Evolutionary conservation across 208 protist genomes (phyloP).

Genomic region (Acanthamoeba royreba): DNA sequence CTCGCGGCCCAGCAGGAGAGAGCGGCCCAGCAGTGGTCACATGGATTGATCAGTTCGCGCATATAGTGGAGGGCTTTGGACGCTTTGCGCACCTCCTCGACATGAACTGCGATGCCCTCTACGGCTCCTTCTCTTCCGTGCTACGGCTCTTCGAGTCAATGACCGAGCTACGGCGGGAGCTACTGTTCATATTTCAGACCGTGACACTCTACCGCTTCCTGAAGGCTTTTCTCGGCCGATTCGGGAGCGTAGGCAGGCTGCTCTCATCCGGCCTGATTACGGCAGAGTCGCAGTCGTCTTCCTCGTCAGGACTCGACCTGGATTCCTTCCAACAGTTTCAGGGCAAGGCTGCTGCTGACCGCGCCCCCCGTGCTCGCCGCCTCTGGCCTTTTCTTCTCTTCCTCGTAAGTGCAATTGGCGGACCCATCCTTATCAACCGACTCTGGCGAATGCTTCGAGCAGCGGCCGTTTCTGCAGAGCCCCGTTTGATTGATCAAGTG

Average conservation of each 20-base stretch:
- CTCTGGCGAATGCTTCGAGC: neutral
- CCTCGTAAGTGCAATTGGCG: slow-evolving; percentile 35
- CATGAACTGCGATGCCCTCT: slow-evolving; percentile 65
- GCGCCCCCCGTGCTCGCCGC: neutral
- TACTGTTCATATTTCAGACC: slow-evolving; percentile 54
- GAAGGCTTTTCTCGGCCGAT: slow-evolving; percentile 13
- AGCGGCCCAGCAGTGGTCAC: neutral
- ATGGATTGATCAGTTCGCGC: slow-evolving; percentile 52
- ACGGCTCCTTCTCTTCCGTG: slow-evolving; percentile 61
- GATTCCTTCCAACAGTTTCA: neutral
- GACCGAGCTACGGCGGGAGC: slow-evolving; percentile 48
- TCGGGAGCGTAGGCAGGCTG: neutral
- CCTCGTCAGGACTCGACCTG: slow-evolving; percentile 33
- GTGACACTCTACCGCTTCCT: slow-evolving; percentile 58
- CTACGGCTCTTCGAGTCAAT: slow-evolving; percentile 56
- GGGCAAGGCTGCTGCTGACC: neutral
- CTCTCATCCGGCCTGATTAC: neutral
- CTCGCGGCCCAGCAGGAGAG: neutral
- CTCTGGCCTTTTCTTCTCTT: neutral
- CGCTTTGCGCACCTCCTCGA: slow-evolving; percentile 54
- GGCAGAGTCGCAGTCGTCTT: slow-evolving; percentile 37
- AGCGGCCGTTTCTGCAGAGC: no score
- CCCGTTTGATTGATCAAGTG: no score
- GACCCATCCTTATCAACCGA: neutral
- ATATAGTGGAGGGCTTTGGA: slow-evolving; percentile 53